Base-by-base conservation (phyloP, 2,329 filamentous ascomycete species). In the Fusarium lateritium region DNA sequence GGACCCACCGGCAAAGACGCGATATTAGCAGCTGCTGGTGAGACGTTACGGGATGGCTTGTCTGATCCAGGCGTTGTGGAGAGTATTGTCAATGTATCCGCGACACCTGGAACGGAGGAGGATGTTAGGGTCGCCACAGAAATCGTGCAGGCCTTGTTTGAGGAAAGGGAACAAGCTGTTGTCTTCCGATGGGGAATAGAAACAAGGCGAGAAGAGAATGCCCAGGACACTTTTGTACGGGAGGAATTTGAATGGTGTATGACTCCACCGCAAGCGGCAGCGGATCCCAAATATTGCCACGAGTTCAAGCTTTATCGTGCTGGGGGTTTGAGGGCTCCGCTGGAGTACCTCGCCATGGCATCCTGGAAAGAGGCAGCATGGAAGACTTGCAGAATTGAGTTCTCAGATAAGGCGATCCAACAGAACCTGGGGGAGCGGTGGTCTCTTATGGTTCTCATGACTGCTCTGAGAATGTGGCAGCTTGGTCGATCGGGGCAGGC, bases 301-400 rank as follows among this genome's bases (percentile, higher is more conserved):
- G 62, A 69, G 31, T 69, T 69, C 62, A 69, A 69, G 49, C 62
- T 69, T n/a, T 70, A 62, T 17, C 66, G 61, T 19, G 53, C 61
- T 40, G 65, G 61, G 14, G 66, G 70, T 60, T 33, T 65, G 28
- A 65, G 65, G 31, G 62, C 54, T 22, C 62, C 62, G 7, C 40
- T 60, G 13, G 66, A 66, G 19, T 60, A 67, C 15, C 61, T 69
- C 14, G 66, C 66, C 2, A 70, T 51, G 43, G 65, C 62, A 14
- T 69, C 66, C 6, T 69, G 66, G 66, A 69, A 69, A 36, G 66
- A 69, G 3, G 66, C 66, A 15, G 66, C 66, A 24, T 69, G 66
- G 66, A 69, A 69, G 34, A 70, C 66, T 15, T 69, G 66, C 26
- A 69, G 62, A 13, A 69, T 69, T 33, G 66, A 70, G 34, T 67